These are phyloP conservation scores for Podaxis rugospora DNA, from an alignment of 768 basidiomycete species.

Conservation along the genomic window DNA sequence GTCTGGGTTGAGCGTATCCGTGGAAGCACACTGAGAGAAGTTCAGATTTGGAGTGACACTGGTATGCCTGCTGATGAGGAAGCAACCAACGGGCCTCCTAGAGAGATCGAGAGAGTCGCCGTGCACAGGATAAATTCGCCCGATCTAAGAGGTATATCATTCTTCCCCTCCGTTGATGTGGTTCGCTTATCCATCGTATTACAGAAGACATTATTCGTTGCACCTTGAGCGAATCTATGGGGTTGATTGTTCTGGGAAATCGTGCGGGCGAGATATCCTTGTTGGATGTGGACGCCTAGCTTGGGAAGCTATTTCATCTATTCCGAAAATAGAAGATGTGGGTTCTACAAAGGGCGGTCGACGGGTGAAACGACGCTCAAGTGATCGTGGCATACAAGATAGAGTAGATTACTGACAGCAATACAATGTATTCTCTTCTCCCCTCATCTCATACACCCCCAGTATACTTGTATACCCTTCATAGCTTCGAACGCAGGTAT, in stretches of 20 bases:
- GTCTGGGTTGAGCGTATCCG: conserved; percentile 52
- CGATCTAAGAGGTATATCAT: conserved; percentile 34
- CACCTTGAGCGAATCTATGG: conserved; percentile 40
- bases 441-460: no score
- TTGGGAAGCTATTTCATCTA: no score
- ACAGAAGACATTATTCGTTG: conserved; percentile 43
- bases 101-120: conserved; percentile 24
- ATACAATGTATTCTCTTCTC: no score
- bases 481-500: no score
- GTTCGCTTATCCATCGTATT: conserved; percentile 1
- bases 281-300: conserved; percentile 13
- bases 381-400: no score
- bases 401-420: no score
- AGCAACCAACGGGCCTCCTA: background rate
- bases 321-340: no score
- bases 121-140: conserved; percentile 31
- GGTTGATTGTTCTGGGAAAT: conserved; percentile 38
- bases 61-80: background rate
- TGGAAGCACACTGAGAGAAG: conserved; percentile 35
- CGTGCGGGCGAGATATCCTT: conserved; percentile 35
- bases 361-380: no score
- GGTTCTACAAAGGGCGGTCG: no score
- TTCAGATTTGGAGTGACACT: conserved; percentile 36
- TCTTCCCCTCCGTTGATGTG: background rate
- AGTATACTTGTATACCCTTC: no score